These are phyloP conservation scores for Meripilus lineatus DNA, from an alignment of 1,284 basidiomycete species.

Conservation along the genomic window DNA sequence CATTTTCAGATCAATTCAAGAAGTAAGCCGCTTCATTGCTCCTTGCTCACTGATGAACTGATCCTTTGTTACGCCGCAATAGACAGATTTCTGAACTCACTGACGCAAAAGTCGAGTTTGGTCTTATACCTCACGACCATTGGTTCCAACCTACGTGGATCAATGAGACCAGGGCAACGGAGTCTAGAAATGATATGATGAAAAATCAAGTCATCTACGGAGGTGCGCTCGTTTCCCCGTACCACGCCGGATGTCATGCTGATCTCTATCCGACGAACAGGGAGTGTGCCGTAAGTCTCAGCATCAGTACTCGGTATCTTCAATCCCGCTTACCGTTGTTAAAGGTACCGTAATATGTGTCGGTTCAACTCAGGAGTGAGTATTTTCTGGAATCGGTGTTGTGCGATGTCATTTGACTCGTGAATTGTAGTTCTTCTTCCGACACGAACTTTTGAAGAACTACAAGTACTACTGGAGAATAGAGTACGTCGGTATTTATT, in stretches of 20 bases:
- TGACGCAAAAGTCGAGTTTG: conserved; percentile 69
- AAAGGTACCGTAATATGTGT: conserved; percentile 86
- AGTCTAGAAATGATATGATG: conserved; percentile 76
- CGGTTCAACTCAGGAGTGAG: conserved; percentile 90
- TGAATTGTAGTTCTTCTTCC: conserved; percentile 72
- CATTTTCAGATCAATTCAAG: conserved; percentile 77
- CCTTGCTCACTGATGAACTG: neutral
- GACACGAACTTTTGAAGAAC: conserved; percentile 72
- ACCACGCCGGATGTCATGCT: conserved; percentile 1
- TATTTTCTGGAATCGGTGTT: conserved; percentile 10
- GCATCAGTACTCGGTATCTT: no score
- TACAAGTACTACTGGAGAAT: conserved; percentile 94
- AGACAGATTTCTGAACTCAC: conserved; percentile 69
- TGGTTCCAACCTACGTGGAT: conserved; percentile 88
- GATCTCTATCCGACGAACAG: conserved; percentile 25
- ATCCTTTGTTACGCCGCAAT: neutral
- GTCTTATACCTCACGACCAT: conserved; percentile 74
- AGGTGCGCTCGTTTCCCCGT: conserved; percentile 36
- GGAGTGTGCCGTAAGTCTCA: conserved; percentile 54
- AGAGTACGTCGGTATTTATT: conserved; percentile 37
- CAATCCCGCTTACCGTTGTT: no score
- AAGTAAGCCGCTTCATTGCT: conserved; percentile 41
- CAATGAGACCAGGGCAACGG: conserved; percentile 71
- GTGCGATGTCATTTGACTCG: neutral
- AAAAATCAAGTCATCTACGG: conserved; percentile 85